phyloP scores from a whole-genome alignment of 108 stramenopile species.

The Nannochloropsis salina region DNA sequence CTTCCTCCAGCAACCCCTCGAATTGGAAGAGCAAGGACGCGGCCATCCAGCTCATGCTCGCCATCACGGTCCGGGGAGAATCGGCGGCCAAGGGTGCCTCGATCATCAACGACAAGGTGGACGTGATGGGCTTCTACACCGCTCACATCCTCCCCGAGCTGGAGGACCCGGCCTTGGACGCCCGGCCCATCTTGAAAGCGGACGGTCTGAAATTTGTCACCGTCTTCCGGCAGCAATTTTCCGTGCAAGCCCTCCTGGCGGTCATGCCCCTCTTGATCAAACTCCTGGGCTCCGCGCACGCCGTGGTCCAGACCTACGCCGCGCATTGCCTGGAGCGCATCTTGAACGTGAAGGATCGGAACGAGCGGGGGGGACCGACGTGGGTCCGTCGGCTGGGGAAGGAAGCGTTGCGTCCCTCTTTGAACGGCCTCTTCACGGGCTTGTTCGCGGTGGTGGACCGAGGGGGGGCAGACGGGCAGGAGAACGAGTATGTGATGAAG shows the following conservation, averaged over 20 bases:
- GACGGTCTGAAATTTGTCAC: slow-evolving; percentile 84
- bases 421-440: slow-evolving; percentile 72
- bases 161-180: slow-evolving; percentile 65
- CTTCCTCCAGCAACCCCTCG: slow-evolving; percentile 46
- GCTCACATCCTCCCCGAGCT: slow-evolving; percentile 72
- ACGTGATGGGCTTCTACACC: slow-evolving; percentile 79
- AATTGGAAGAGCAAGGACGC: slow-evolving; percentile 89
- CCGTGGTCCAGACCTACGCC: slow-evolving; percentile 95
- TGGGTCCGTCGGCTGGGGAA: slow-evolving; percentile 59
- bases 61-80: slow-evolving; percentile 73
- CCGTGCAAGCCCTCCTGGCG: slow-evolving; percentile 56
- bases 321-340: slow-evolving; percentile 81
- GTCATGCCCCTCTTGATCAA: neutral
- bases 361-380: slow-evolving; percentile 19
- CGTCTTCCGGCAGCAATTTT: slow-evolving; percentile 91
- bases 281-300: slow-evolving; percentile 28
- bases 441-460: slow-evolving; percentile 81
- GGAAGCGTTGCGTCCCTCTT: slow-evolving; percentile 64
- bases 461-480: slow-evolving; percentile 57
- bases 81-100: slow-evolving; percentile 71
- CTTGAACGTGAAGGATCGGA: slow-evolving; percentile 56
- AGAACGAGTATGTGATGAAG: slow-evolving; percentile 98
- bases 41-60: slow-evolving; percentile 85
- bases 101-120: slow-evolving; percentile 69
- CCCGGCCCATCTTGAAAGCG: slow-evolving; percentile 81